A percentile compares a stretch with the other conserved stretches of the same genome.
Evolutionary conservation across 164 flowering plant genomes (phyloP).

Genomic region (Piper longum): DNA sequence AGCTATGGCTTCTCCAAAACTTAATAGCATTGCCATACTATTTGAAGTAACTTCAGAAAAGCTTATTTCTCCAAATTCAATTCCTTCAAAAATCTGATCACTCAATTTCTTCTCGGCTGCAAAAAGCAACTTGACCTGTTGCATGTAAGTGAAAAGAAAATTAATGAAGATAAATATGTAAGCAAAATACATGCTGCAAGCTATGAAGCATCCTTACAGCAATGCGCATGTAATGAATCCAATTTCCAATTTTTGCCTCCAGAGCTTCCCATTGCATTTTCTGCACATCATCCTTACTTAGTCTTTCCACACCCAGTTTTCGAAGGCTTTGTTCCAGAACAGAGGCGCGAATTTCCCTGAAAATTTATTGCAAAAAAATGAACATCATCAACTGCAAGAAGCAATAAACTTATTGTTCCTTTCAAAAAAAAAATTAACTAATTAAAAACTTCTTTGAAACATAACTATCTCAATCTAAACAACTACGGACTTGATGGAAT

Average conservation of each 20-base stretch:
- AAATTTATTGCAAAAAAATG: not conserved
- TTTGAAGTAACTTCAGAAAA: conserved; percentile 82
- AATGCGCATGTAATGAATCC: too few species aligned
- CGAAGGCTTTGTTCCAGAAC: conserved; percentile 71
- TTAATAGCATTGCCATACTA: conserved; percentile 73
- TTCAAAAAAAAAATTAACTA: too few species aligned
- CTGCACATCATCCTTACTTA: conserved; percentile 86
- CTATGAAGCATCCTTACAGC: not conserved
- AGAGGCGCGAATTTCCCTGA: conserved; percentile 70
- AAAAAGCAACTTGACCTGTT: conserved; percentile 86
- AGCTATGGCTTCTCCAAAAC: conserved; percentile 97
- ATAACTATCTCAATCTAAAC: too few species aligned
- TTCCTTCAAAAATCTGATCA: conserved; percentile 77
- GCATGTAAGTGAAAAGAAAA: conserved; percentile 12
- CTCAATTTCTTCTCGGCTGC: conserved; percentile 75
- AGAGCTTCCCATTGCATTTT: conserved; percentile 95
- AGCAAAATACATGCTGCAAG: not conserved
- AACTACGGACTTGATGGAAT: too few species aligned
- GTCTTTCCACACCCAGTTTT: conserved; percentile 83
- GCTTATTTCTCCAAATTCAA: conserved; percentile 55
- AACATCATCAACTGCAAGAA: too few species aligned
- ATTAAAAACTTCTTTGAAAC: too few species aligned
- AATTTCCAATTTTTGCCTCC: conserved; percentile 37
- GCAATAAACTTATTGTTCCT: too few species aligned
- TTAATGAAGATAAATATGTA: conserved; percentile 4